Evolutionary conservation across 306 rosid species (phyloP).

Genomic region (Aeschynomene evenia): DNA sequence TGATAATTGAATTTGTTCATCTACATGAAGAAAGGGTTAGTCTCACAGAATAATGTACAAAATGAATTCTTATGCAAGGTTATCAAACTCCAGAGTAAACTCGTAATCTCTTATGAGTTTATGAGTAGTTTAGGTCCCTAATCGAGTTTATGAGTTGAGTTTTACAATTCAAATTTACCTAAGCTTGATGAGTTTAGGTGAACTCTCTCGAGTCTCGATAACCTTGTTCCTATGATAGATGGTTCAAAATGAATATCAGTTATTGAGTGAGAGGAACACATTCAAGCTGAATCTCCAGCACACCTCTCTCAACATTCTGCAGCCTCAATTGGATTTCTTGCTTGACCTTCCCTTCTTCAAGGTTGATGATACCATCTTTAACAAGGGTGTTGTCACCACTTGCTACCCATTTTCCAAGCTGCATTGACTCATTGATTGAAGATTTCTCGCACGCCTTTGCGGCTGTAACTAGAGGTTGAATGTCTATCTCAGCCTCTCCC

Average conservation of each 20-base stretch:
- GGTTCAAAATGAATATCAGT: background rate
- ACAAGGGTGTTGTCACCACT: constrained; percentile 56
- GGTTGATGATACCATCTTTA: constrained; percentile 65
- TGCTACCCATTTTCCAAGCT: constrained; percentile 71
- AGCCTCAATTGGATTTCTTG: constrained; percentile 68
- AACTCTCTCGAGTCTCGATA: too few species aligned
- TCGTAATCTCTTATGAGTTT: too few species aligned
- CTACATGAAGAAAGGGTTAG: constrained; percentile 25
- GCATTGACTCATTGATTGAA: constrained; percentile 37
- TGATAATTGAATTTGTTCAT: background rate
- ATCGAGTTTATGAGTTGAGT: too few species aligned
- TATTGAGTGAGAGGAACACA: constrained; percentile 94
- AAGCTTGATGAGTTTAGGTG: too few species aligned
- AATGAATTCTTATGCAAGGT: too few species aligned
- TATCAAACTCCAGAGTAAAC: too few species aligned
- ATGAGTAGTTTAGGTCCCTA: too few species aligned
- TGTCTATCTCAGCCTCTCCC: constrained; percentile 98
- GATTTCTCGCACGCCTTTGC: constrained; percentile 76
- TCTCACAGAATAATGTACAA: constrained; percentile 27
- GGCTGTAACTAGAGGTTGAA: constrained; percentile 71
- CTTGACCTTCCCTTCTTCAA: constrained; percentile 67
- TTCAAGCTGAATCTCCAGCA: constrained; percentile 78
- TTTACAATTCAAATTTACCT: too few species aligned
- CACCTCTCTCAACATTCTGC: constrained; percentile 86
- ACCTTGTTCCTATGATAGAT: constrained; percentile 5